Conservation (phyloP, 1,139 yeast genomes). For the Hansenula lynferdii region DNA sequence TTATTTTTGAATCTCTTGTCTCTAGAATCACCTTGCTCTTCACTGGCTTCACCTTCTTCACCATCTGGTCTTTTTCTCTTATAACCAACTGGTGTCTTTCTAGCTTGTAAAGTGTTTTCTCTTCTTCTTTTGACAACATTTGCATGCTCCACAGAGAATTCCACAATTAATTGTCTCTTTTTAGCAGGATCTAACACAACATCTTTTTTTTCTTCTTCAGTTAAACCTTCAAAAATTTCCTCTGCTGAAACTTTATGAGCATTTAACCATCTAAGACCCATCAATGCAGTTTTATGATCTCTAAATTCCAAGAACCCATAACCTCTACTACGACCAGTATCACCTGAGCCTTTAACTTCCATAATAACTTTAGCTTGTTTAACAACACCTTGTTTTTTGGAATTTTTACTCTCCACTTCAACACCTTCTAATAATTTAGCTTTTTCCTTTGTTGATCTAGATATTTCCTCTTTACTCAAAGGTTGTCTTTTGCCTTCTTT, state of each 20-base stretch:
- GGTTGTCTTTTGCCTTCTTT: slow-evolving; percentile 74
- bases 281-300: slow-evolving; percentile 89
- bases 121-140: slow-evolving; percentile 87
- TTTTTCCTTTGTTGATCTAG: slow-evolving; percentile 69
- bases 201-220: slow-evolving; percentile 60
- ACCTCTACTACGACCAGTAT: slow-evolving; percentile 89
- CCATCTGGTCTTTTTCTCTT: slow-evolving; percentile 30
- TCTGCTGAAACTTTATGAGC: slow-evolving; percentile 77
- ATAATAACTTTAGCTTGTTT: slow-evolving; percentile 89
- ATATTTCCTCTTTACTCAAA: slow-evolving; percentile 81
- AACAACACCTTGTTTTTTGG: slow-evolving; percentile 83
- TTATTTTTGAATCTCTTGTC: slow-evolving; percentile 23
- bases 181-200: slow-evolving; percentile 48
- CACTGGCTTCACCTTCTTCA: slow-evolving; percentile 19
- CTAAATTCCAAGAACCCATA: slow-evolving; percentile 93
- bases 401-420: slow-evolving; percentile 51
- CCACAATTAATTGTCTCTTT: slow-evolving; percentile 82
- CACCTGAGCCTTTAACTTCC: slow-evolving; percentile 88
- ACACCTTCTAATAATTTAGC: slow-evolving; percentile 34
- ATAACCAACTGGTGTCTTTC: slow-evolving; percentile 30
- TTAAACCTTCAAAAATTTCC: slow-evolving; percentile 68
- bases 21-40: slow-evolving; percentile 11
- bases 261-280: slow-evolving; percentile 97
- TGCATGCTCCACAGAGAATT: slow-evolving; percentile 94
- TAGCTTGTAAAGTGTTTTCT: slow-evolving; percentile 54